phyloP scores from a whole-genome alignment of 805 yeast genomes.

The Pichia insulana region DNA sequence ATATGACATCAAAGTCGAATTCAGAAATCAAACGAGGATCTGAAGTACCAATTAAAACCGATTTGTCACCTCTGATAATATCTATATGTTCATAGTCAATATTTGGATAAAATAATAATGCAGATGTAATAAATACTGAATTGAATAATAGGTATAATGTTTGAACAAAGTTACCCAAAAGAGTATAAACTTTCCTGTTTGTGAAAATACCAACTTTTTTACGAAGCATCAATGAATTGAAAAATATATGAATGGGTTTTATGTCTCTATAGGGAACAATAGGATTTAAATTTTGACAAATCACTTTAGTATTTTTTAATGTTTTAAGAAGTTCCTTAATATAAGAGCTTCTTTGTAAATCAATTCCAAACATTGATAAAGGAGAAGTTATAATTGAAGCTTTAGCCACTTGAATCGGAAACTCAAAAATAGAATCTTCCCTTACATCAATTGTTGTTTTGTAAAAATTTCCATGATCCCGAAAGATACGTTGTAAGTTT shows the following conservation, averaged over 20 bases:
- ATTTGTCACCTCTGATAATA: conserved; percentile 32
- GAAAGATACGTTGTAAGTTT: conserved; percentile 11
- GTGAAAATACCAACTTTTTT: conserved; percentile 32
- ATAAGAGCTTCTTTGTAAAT: conserved; percentile 22
- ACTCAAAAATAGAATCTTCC: conserved; percentile 7
- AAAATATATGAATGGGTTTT: conserved; percentile 31
- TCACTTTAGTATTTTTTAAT: conserved; percentile 7
- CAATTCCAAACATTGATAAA: conserved; percentile 24
- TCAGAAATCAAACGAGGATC: conserved; percentile 54
- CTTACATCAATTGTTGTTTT: conserved; percentile 16
- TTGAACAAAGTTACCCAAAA: conserved; percentile 37
- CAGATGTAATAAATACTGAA: conserved; percentile 1
- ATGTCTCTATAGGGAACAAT: conserved; percentile 15
- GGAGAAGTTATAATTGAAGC: conserved; percentile 21
- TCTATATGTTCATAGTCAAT: conserved; percentile 54
- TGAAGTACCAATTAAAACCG: conserved; percentile 56
- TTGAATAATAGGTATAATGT: conserved; percentile 33
- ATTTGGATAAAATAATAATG: conserved; percentile 34
- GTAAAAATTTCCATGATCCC: conserved; percentile 14
- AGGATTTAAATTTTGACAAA: background rate
- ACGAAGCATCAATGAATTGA: conserved; percentile 41
- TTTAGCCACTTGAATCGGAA: conserved; percentile 27
- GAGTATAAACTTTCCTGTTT: conserved; percentile 38
- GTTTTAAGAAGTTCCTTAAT: conserved; percentile 16
- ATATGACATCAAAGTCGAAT: conserved; percentile 48